Evolutionary conservation across 495 filamentous ascomycete genomes (phyloP), one percentile per base, ranked within the genome.

Genomic region (Podospora appendiculata): DNA sequence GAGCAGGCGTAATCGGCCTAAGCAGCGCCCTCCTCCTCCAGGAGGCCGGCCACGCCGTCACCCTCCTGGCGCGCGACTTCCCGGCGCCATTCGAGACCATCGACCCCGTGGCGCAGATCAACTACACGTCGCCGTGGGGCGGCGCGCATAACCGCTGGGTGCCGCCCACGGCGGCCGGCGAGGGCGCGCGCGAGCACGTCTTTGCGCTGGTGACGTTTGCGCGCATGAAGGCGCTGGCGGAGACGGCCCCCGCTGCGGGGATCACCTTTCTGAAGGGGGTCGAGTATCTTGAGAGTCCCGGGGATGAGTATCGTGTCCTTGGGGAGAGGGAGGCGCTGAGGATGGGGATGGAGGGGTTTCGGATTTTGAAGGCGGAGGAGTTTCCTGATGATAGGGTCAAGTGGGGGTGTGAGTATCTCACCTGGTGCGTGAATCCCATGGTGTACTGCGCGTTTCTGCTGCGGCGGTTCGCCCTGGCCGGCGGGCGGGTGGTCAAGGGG

Each of bases 61-160:
- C 75, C 48, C 66, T 82, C 47, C 59, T 81, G 16, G 78, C 79
- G 44, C 68, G 69, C 40, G 74, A 82, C 58, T 73, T 80, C 50
- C 79, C 80, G 32, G 50, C 54, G 18, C 63, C 67, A 14, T 69
- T 60, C 48, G 66, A 67, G 50, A 63, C 58, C 41, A 65, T 71
- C 38, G 58, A 66, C 45, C 40, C 60, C 16, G 47, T 45, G n/a
- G 45, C 45, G 9, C 77, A 78, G 41, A 66, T 79, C 55, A 74
- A 83, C 71, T 83, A 76, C 64, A 74, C 79, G 44, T 82, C 79
- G 6, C 75, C 78, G 12, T 83, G 79, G 80, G 80, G 74, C 9
- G 80, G 80, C 47, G 80, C 78, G 3, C 80, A 83, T 55, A 80
- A 81, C 67, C 75, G 81, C 4, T 77, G 75, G 11, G 68, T 83